Evolutionary conservation across 495 filamentous ascomycete genomes (phyloP).

Genomic region (Xeromyces bisporus): DNA sequence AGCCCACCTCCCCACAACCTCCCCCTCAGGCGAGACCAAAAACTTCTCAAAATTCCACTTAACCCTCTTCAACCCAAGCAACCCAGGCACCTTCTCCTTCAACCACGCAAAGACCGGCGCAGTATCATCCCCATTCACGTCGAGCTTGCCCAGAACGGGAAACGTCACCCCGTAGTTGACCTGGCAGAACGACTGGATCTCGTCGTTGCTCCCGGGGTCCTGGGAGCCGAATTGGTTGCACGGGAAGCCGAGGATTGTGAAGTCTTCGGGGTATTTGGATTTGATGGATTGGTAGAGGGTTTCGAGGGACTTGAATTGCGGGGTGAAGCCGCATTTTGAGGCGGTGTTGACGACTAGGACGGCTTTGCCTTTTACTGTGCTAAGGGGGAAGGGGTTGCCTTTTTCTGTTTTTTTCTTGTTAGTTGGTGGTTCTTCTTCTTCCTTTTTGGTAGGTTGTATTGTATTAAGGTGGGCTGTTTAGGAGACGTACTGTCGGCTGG

Average conservation of each 20-base stretch:
- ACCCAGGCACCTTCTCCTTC: slow-evolving; percentile 67
- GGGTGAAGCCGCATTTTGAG: slow-evolving; percentile 96
- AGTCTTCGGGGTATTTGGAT: slow-evolving; percentile 49
- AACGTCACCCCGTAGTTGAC: slow-evolving; percentile 92
- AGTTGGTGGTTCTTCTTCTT: slow-evolving; percentile 8
- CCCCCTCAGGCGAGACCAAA: slow-evolving; percentile 67
- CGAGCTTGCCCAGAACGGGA: slow-evolving; percentile 76
- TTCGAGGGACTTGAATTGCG: slow-evolving; percentile 88
- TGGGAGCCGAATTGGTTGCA: slow-evolving; percentile 95
- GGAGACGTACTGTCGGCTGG: slow-evolving; percentile 51
- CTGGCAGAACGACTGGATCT: slow-evolving; percentile 86
- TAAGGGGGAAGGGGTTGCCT: slow-evolving; percentile 51
- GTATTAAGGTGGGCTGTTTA: not conserved
- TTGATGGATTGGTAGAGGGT: slow-evolving; percentile 68
- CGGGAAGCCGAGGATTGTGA: slow-evolving; percentile 84
- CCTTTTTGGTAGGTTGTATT: slow-evolving; percentile 2
- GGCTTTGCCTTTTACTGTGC: slow-evolving; percentile 67
- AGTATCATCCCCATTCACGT: slow-evolving; percentile 78
- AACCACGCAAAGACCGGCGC: slow-evolving; percentile 75
- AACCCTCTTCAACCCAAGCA: slow-evolving; percentile 70
- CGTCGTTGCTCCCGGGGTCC: slow-evolving; percentile 75
- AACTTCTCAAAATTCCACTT: slow-evolving; percentile 99
- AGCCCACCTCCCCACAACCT: slow-evolving; percentile 68
- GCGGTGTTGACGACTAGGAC: slow-evolving; percentile 96
- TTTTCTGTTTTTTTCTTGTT: slow-evolving; percentile 40